Base-by-base conservation (phyloP, 164 flowering plant genomes). In the Tinospora cordifolia region DNA sequence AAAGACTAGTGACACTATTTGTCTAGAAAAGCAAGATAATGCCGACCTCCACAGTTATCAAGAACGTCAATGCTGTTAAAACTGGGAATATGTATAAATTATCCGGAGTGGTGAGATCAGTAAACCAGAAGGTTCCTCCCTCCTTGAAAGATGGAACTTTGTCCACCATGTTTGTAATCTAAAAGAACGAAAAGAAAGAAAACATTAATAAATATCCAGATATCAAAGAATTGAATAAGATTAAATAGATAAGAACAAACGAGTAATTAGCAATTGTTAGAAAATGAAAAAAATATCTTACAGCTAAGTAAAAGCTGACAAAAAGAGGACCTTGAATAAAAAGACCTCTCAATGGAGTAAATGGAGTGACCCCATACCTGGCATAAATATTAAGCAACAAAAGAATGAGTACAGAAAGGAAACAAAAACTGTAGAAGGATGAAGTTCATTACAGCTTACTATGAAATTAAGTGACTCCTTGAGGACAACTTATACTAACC, bases 121-220 rank as follows among this genome's bases (percentile, higher is more conserved):
- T 71, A 72, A 93, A 93, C 97, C 98, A 93, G 59, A 75, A 83
- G 13, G 89, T 83, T 74, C 98, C 98, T 24, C 98, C 98, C 65
- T 8, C 71, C 77, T 88, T 86, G 51, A 93, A 87, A 26, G 98
- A 93, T 49, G 95, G 98, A 27, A 93, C 88, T 70, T 91, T 93
- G 67, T 93, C 93, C 30, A 77, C 88, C 98, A 93, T 89, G 82
- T 87, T 87, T 58, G 72, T 26, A 60, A 93, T 84, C 98, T 93
- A 76, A 41, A 80, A 66, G 57, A 49, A 46, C 66, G 75, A 46
- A 14, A 41, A 57, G 3, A 19, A 68, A 73, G 62, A 47, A 36
- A 40, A 62, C 4, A 8, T 11, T 19, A 6, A 60, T 13, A 12
- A 69, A 25, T 63, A 39, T 25, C 8, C 4, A 38, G 22, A 21